Evolutionary conservation across 768 basidiomycete species (phyloP), one percentile per base, ranked within the genome.

Genomic region (Mycena maculata): DNA sequence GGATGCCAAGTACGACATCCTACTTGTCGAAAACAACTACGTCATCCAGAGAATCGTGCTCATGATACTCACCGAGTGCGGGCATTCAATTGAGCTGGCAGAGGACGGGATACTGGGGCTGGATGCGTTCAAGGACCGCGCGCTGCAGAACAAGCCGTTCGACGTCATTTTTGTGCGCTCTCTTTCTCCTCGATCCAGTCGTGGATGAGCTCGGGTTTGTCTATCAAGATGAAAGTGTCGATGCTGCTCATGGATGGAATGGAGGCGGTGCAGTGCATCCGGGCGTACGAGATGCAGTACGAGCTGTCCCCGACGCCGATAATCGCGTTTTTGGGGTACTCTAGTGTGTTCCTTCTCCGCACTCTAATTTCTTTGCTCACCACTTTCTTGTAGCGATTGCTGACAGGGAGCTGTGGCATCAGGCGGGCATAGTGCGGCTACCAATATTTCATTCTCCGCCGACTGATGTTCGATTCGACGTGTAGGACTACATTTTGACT

Each of bases 191-290:
- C 36, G 45, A 31, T 36, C 33, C 18, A 47, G 39, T 13, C n/a
- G 9, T 15, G 18, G 69, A 16, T n/a, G n/a, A n/a, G n/a, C n/a
- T n/a, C n/a, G 33, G 65, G 23, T 41, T 55, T 63, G 27, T 3
- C 48, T 15, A 54, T 13, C 8, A 67, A 97, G 93, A 98, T 98
- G 97, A 96, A 98, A 73, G 92, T 98, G 18, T 98, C 96, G 13
- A 96, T 97, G 95, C 95, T 95, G 8, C 91, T 96, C 80, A 98
- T 99, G 95, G 96, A 96, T 54, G 96, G 97, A 69, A 95, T 97
- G 90, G 96, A 99, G 79, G 95, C 97, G 1, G 99, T 97, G 0
- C 92, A 95, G 70, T 83, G 94, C 62, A 98, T 98, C 67, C 89
- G 97, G 56, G 86, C 88, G 39, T 94, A 90, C 75, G 97, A 99